phyloP scores from a whole-genome alignment of 2,329 filamentous ascomycete genomes.

The Stagonosporopsis chrysanthemi region DNA sequence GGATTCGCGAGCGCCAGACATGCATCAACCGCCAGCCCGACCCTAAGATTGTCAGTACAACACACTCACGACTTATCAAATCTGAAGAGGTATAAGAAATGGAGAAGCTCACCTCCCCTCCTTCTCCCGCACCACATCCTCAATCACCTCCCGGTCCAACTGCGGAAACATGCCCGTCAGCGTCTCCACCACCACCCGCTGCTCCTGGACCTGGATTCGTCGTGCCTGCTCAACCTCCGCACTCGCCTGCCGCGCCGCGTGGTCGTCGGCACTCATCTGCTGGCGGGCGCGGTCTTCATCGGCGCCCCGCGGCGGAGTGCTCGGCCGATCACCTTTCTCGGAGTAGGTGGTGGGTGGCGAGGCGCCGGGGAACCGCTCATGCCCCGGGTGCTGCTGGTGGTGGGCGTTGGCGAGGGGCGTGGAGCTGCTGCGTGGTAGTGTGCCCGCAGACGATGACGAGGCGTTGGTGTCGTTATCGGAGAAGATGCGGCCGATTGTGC shows the following conservation, averaged over 20 bases:
- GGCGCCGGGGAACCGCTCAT: conserved; percentile 43
- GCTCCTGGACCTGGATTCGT: conserved; percentile 81
- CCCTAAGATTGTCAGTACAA: conserved; percentile 34
- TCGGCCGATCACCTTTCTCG: not conserved
- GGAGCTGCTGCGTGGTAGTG: conserved; percentile 57
- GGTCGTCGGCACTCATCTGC: conserved; percentile 77
- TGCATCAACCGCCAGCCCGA: conserved; percentile 58
- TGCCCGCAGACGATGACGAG: conserved; percentile 43
- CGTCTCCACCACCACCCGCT: conserved; percentile 91
- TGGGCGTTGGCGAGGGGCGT: conserved; percentile 54
- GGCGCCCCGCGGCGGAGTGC: not conserved
- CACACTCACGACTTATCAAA: not conserved
- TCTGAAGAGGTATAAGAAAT: not conserved
- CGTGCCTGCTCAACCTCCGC: conserved; percentile 89
- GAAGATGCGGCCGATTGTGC: conserved; percentile 93
- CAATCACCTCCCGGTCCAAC: conserved; percentile 91
- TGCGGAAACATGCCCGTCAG: conserved; percentile 96
- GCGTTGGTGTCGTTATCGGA: conserved; percentile 66
- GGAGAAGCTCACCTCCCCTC: conserved; percentile 78
- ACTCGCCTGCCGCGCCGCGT: conserved; percentile 87
- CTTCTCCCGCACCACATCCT: conserved; percentile 95
- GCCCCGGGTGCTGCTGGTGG: conserved; percentile 52
- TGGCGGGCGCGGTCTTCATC: not conserved
- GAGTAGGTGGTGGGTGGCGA: not conserved
- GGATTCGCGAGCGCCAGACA: conserved; percentile 55